Evolutionary conservation across 768 basidiomycete species (phyloP).

Genomic region (Boletellus emodensis): DNA sequence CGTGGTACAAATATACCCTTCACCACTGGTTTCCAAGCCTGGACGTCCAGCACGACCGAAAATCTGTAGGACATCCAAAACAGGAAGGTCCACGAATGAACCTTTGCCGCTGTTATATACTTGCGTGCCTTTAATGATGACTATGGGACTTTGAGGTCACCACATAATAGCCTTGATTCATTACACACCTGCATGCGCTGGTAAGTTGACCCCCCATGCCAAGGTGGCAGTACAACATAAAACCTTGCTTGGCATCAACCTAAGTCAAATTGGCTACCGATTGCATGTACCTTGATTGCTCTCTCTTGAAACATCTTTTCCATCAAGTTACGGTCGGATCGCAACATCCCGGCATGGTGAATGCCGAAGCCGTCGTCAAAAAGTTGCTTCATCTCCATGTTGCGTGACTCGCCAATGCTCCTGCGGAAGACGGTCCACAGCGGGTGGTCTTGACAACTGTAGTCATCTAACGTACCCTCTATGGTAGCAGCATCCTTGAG

Average conservation of each 20-base stretch:
- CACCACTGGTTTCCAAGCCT: conserved; percentile 85
- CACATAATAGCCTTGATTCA: conserved; percentile 4
- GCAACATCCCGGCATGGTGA: conserved; percentile 97
- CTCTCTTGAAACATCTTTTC: conserved; percentile 89
- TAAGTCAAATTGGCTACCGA: neutral
- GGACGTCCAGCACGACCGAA: conserved; percentile 95
- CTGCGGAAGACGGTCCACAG: conserved; percentile 72
- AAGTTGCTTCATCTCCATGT: conserved; percentile 95
- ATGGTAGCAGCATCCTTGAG: conserved; percentile 71
- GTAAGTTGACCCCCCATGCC: conserved; percentile 99
- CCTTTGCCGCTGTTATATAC: conserved; percentile 91
- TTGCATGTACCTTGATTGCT: conserved; percentile 73
- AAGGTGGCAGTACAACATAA: conserved; percentile 97
- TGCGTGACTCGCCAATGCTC: conserved; percentile 75
- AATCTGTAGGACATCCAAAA: conserved; percentile 94
- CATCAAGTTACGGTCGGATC: conserved; percentile 91
- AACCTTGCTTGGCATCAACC: conserved; percentile 50
- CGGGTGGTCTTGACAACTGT: conserved; percentile 79
- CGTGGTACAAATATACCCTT: conserved; percentile 95
- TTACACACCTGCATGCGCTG: conserved; percentile 85
- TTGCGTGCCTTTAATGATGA: conserved; percentile 96
- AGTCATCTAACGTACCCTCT: conserved; percentile 73
- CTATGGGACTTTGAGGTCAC: conserved; percentile 36
- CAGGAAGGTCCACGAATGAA: conserved; percentile 85
- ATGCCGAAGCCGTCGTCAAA: conserved; percentile 94